Conservation (phyloP, 495 filamentous ascomycete species). For the Pseudoneurospora amorphoporcata region DNA sequence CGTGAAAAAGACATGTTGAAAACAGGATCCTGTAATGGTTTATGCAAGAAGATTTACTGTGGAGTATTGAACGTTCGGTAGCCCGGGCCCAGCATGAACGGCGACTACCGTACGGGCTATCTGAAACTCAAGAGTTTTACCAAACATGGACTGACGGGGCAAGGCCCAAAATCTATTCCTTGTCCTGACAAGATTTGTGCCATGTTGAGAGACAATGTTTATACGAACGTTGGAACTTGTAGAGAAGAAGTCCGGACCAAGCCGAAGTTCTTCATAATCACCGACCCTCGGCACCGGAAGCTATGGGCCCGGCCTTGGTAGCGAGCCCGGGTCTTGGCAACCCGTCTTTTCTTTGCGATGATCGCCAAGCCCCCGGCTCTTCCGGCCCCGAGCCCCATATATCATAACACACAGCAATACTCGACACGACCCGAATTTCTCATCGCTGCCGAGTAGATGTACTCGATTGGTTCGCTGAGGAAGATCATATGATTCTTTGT, state of each 20-base stretch:
- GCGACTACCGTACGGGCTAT: neutral
- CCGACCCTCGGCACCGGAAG: neutral
- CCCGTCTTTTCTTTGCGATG: neutral
- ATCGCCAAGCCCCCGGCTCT: neutral
- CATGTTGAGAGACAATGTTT: neutral
- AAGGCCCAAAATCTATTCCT: too few species aligned
- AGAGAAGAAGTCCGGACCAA: neutral
- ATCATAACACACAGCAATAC: neutral
- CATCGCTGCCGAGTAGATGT: neutral
- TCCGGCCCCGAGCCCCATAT: neutral
- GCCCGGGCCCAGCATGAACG: neutral
- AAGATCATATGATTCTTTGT: neutral
- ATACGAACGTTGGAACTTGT: neutral
- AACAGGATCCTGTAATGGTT: neutral
- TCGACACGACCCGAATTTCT: neutral
- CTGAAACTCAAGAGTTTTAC: neutral
- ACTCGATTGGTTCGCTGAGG: neutral
- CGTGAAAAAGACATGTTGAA: neutral
- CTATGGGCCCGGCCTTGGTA: neutral
- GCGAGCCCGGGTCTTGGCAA: neutral
- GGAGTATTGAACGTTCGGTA: neutral
- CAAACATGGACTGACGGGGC: neutral
- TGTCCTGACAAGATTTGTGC: neutral
- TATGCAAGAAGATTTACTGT: neutral
- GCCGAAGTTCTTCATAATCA: neutral